Evolutionary conservation across 2,329 filamentous ascomycete genomes (phyloP).

Genomic region (Curvularia hawaiiensis): DNA sequence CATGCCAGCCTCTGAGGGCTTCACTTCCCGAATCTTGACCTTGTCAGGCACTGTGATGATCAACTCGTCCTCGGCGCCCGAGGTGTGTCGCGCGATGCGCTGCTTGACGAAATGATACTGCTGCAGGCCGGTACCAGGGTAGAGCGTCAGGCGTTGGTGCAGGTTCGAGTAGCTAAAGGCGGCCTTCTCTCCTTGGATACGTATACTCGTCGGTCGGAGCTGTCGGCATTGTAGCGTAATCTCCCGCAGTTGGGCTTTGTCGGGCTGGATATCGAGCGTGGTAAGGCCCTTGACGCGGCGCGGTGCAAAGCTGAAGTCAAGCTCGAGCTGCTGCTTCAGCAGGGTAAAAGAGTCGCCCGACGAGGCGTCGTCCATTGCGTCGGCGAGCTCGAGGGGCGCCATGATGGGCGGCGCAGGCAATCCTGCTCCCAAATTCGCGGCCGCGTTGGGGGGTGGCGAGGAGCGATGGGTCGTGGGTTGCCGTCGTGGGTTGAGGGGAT

Average conservation of each 20-base stretch:
- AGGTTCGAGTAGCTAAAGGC: slow-evolving; percentile 63
- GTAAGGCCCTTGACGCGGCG: slow-evolving; percentile 77
- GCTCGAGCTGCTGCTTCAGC: slow-evolving; percentile 82
- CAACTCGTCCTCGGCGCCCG: slow-evolving; percentile 62
- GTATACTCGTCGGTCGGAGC: slow-evolving; percentile 61
- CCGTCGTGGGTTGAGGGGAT: slow-evolving; percentile 6
- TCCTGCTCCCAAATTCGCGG: slow-evolving; percentile 29
- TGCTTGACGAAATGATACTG: slow-evolving; percentile 80
- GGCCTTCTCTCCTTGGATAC: slow-evolving; percentile 48
- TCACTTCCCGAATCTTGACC: slow-evolving; percentile 66
- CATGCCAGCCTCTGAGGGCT: slow-evolving; percentile 54
- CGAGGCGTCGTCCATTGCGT: slow-evolving; percentile 37
- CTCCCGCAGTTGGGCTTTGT: slow-evolving; percentile 58
- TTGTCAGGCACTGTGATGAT: slow-evolving; percentile 63
- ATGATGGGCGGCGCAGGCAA: slow-evolving; percentile 36
- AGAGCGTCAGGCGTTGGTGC: slow-evolving; percentile 68
- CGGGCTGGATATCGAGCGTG: slow-evolving; percentile 77
- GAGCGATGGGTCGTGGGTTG: slow-evolving; percentile 5
- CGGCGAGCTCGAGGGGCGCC: slow-evolving; percentile 40
- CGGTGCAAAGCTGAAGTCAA: slow-evolving; percentile 85
- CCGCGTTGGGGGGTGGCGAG: neutral
- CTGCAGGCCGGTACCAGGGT: slow-evolving; percentile 65
- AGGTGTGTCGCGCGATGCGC: slow-evolving; percentile 65
- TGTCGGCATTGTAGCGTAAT: slow-evolving; percentile 68
- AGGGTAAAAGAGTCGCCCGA: slow-evolving; percentile 58